Evolutionary conservation across 208 protist species (phyloP), one percentile per base, ranked within the genome.

Genomic region (Angomonas deanei): DNA sequence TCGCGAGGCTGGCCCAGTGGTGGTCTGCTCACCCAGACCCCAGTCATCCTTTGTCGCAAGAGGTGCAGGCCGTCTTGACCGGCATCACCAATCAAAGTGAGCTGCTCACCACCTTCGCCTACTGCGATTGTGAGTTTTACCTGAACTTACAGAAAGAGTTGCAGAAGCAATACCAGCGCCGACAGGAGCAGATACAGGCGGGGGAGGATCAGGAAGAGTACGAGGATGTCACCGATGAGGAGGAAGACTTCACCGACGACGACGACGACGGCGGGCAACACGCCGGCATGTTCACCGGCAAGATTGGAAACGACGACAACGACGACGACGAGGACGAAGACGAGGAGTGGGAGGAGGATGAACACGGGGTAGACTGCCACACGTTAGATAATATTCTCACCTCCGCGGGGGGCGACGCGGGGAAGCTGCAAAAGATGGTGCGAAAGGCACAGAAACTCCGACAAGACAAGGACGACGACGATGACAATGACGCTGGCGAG

Each of bases 321-420:
- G n/a, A n/a, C n/a, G n/a, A n/a, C n/a, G n/a, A n/a, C n/a, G n/a
- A n/a, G n/a, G n/a, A n/a, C n/a, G n/a, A n/a, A n/a, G n/a, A n/a
- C n/a, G n/a, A n/a, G n/a, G n/a, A n/a, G n/a, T n/a, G n/a, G n/a
- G 68, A 77, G n/a, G 61, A 69, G 2, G 72, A 83, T 23, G 69
- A 71, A 1, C 68, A 84, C 54, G 66, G 72, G 19, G 70, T 72
- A 47, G 74, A 75, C n/a, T n/a, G n/a, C n/a, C n/a, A n/a, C n/a
- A n/a, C n/a, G n/a, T n/a, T n/a, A n/a, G n/a, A n/a, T n/a, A n/a
- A n/a, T n/a, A n/a, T n/a, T n/a, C n/a, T n/a, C n/a, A n/a, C n/a
- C n/a, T n/a, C n/a, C n/a, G n/a, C n/a, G n/a, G n/a, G n/a, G n/a
- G n/a, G n/a, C n/a, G n/a, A n/a, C n/a, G n/a, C n/a, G n/a, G n/a